Evolutionary conservation across 106 monocot genomes (phyloP), one percentile per base, ranked within the genome.

Genomic region (Allium cepa): DNA sequence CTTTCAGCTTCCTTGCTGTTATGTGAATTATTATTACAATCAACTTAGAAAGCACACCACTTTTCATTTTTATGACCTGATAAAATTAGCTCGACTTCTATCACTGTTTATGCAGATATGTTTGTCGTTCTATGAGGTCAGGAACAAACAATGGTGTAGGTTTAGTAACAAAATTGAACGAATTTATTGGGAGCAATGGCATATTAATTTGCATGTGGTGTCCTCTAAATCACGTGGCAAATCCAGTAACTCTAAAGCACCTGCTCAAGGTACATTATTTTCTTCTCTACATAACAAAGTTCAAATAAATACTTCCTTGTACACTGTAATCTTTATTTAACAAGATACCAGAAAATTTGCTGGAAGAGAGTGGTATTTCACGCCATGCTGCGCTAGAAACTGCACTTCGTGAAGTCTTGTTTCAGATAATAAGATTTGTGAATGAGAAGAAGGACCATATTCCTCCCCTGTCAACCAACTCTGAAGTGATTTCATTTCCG

Each of bases 391-490:
- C 81, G 13, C 68, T 99, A 51, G 99, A 99, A 69, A 67, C 75
- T n/a, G 79, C 86, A 16, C 76, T 99, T 11, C 84, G 83, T 26
- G 92, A 99, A 51, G 85, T 87, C 46, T 27, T 99, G 61, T 99
- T 99, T 71, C 97, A 99, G 63, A 85, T 99, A 52, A 89, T 99
- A 79, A 85, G 69, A 70, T 99, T 99, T 72, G 99, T 87, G 17
- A 90, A 93, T 75, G 93, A 99, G 57, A 99, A 93, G 71, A 89
- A 82, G 71, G 90, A 93, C 56, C 99, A 99, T 53, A 90, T 99
- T 50, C 99, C 94, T 47, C 62, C 92, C 14, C 52, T 92, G 27
- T 75, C 91, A 18, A 95, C 85, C 72, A 22, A 18, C 46, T 63
- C 82, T 17, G 93, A 99, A 11, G 72, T 78, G 63, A 70, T 90